Evolutionary conservation across 129 eudicot genomes (phyloP).

Genomic region (carrot (Daucus carota)): DH1_v3.0 NC_030385.2:42284501-42285000

Average conservation of each 20-base stretch:
- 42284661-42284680: constrained; percentile 90
- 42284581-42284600: constrained; percentile 73
- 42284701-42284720: constrained; percentile 50
- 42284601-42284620: constrained; percentile 37
- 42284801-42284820: background rate
- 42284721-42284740: constrained; percentile 64
- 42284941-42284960: background rate
- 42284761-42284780: constrained; percentile 13
- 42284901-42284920: background rate
- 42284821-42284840: too few relatives aligned
- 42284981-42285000: constrained; percentile 11
- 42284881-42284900: background rate
- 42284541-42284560: constrained; percentile 6
- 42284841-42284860: background rate
- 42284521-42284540: background rate
- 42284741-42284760: constrained; percentile 60
- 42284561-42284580: constrained; percentile 58
- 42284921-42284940: background rate
- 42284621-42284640: constrained; percentile 61
- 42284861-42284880: background rate
- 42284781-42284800: background rate
- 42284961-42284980: constrained; percentile 20
- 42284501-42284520: background rate
- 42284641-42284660: constrained; percentile 97
- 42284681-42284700: constrained; percentile 85